Conservation (phyloP, 345 rosid genomes). For the Pistacia integerrima region DNA sequence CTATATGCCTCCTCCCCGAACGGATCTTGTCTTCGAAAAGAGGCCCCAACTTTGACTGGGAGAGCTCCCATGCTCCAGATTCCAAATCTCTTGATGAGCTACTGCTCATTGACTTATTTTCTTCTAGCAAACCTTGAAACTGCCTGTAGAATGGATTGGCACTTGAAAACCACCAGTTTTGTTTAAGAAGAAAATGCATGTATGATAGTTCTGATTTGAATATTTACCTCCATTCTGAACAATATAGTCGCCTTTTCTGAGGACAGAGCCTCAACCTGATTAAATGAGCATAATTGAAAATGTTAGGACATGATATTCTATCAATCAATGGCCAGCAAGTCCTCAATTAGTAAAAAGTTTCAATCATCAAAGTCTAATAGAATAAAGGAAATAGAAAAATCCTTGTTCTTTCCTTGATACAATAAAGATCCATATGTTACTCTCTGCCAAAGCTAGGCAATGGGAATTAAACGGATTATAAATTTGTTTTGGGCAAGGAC, state of each 20-base stretch:
- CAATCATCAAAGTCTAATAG: not conserved
- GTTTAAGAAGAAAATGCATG: not conserved
- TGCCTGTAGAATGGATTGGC: constrained; percentile 40
- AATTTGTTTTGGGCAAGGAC: too few relatives aligned
- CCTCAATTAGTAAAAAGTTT: not conserved
- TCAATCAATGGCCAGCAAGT: not conserved
- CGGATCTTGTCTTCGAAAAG: constrained; percentile 59
- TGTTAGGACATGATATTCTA: not conserved
- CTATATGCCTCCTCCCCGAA: constrained; percentile 72
- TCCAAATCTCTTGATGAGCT: constrained; percentile 58
- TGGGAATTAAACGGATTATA: too few relatives aligned
- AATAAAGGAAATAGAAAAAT: too few relatives aligned
- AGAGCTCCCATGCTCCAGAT: constrained; percentile 60
- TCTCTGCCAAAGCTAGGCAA: too few relatives aligned
- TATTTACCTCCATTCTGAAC: constrained; percentile 83
- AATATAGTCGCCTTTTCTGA: constrained; percentile 85
- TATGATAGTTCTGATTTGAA: not conserved
- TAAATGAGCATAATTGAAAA: constrained; percentile 8
- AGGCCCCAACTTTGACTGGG: constrained; percentile 56
- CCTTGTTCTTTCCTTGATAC: too few relatives aligned
- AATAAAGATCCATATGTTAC: too few relatives aligned
- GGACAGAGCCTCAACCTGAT: constrained; percentile 87
- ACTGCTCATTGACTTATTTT: constrained; percentile 44
- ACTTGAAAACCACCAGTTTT: not conserved
- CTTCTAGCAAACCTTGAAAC: constrained; percentile 80